Conservation (phyloP, 768 basidiomycete species). For the Exidia glandulosa region DNA sequence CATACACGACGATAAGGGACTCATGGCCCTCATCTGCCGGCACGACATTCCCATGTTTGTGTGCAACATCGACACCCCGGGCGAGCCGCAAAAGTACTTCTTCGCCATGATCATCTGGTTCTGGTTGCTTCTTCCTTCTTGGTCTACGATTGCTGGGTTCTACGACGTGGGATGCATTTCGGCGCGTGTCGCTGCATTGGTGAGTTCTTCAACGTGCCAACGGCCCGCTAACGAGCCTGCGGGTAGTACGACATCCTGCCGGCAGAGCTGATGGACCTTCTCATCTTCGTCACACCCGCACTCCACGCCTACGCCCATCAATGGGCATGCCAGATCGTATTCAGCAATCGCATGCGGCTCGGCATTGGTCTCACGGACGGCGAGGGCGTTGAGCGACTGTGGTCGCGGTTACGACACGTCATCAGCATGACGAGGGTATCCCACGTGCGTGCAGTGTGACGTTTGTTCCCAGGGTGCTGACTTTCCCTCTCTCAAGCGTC, state of each 20-base stretch:
- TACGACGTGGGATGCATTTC: background rate
- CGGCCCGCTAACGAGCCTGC: background rate
- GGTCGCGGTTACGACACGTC: constrained; percentile 8
- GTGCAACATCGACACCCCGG: constrained; percentile 3
- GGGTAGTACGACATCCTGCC: background rate
- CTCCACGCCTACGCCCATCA: constrained; percentile 2
- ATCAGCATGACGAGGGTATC: background rate
- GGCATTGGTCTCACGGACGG: constrained; percentile 25
- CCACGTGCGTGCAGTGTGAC: background rate
- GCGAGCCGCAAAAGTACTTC: constrained; percentile 1
- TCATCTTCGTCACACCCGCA: background rate
- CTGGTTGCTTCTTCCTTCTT: background rate
- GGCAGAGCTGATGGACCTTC: background rate
- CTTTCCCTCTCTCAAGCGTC: background rate
- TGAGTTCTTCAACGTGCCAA: background rate
- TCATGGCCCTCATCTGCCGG: constrained; percentile 2
- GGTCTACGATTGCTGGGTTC: background rate
- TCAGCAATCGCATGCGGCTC: constrained; percentile 3
- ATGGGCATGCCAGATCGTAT: constrained; percentile 1
- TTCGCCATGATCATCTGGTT: background rate
- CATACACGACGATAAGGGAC: background rate
- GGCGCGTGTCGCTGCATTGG: background rate
- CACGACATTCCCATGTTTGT: constrained; percentile 4
- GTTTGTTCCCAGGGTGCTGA: background rate
- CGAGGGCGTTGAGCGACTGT: constrained; percentile 24